A percentile compares a stretch with the other conserved stretches of the same genome.
Conservation (phyloP, 139 green algal genomes). For the Monoraphidium neglectum region DNA sequence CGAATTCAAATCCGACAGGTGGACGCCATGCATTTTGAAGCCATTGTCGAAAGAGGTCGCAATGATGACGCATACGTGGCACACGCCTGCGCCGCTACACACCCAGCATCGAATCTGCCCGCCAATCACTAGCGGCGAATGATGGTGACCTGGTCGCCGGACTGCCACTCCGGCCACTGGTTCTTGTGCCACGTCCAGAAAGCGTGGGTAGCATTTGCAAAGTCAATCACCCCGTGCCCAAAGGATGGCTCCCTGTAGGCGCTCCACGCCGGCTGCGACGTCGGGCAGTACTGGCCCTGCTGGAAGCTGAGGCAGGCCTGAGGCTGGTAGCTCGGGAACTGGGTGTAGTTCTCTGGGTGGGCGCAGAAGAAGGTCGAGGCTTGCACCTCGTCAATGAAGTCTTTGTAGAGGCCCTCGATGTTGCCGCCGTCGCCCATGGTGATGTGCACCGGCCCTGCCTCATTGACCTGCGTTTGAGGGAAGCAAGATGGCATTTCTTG, state of each 20-base stretch:
- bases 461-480: conserved; percentile 29
- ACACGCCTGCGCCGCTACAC: too few relatives aligned
- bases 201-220: conserved; percentile 68
- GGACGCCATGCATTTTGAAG: too few relatives aligned
- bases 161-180: too few relatives aligned
- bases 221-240: conserved; percentile 63
- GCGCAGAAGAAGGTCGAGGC: neutral
- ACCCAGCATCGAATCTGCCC: too few relatives aligned
- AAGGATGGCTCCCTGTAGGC: conserved; percentile 69
- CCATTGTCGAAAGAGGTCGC: too few relatives aligned
- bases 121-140: too few relatives aligned
- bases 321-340: conserved; percentile 2
- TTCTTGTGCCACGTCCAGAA: conserved; percentile 71
- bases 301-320: neutral
- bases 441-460: conserved; percentile 27
- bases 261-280: conserved; percentile 54
- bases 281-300: neutral
- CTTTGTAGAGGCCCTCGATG: conserved; percentile 64
- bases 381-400: conserved; percentile 21
- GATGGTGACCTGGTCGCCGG: too few relatives aligned
- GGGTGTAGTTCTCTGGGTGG: neutral
- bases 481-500: too few relatives aligned
- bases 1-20: too few relatives aligned
- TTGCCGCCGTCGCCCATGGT: conserved; percentile 74
- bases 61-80: too few relatives aligned